These are phyloP conservation scores for Cokeromyces recurvatus DNA, from an alignment of 371 early-diverging fungal genomes.

Conservation along the genomic window DNA sequence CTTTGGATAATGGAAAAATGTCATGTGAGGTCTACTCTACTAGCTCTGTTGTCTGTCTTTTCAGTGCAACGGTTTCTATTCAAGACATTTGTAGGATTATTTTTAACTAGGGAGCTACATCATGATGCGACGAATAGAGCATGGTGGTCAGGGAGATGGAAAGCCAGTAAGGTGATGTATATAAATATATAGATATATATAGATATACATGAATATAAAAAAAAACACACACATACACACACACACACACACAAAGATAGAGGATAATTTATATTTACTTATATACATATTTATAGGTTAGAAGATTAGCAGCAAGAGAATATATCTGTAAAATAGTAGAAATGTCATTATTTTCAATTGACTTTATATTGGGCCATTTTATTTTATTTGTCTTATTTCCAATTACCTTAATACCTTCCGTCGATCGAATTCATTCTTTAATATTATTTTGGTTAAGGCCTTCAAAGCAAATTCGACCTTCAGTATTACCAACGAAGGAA, in stretches of 20 bases:
- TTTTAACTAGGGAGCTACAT: slow-evolving; percentile 76
- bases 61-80: slow-evolving; percentile 68
- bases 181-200: too few relatives aligned
- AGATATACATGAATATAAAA: too few relatives aligned
- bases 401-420: slow-evolving; percentile 66
- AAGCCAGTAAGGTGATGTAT: slow-evolving; percentile 30
- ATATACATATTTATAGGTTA: too few relatives aligned
- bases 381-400: slow-evolving; percentile 69
- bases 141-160: slow-evolving; percentile 93
- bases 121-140: slow-evolving; percentile 77
- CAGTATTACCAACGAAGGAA: slow-evolving; percentile 23
- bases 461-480: slow-evolving; percentile 22
- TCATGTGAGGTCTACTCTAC: slow-evolving; percentile 50
- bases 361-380: slow-evolving; percentile 76
- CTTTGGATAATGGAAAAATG: slow-evolving; percentile 71
- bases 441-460: slow-evolving; percentile 82
- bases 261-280: too few relatives aligned
- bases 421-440: slow-evolving; percentile 75
- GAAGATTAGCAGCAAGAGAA: slow-evolving; percentile 63
- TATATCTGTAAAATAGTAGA: slow-evolving; percentile 84
- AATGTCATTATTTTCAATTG: slow-evolving; percentile 78
- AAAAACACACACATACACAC: too few relatives aligned
- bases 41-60: slow-evolving; percentile 66
- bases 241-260: too few relatives aligned
- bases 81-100: slow-evolving; percentile 61